phyloP scores from a whole-genome alignment of 495 filamentous ascomycete species.

The Penicillium canariense region DNA sequence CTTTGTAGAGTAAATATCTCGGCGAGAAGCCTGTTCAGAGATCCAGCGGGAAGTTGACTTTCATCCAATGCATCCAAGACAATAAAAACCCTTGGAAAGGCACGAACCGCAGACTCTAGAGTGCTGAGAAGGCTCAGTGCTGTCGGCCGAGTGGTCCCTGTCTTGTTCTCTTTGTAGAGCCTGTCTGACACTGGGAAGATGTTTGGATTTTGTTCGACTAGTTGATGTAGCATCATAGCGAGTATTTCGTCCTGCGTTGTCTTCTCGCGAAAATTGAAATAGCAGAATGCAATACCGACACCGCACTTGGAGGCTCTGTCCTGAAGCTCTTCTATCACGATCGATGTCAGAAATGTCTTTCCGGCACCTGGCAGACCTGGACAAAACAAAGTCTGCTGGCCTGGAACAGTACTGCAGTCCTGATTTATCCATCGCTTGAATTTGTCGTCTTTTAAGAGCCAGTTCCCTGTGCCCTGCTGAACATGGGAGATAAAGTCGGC shows the following conservation, averaged over 20 bases:
- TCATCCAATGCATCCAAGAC: conserved; percentile 3
- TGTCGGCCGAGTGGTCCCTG: neutral
- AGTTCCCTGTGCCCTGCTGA: neutral
- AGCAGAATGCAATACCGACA: neutral
- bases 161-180: too few species aligned
- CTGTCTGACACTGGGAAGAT: too few species aligned
- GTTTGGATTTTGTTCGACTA: neutral
- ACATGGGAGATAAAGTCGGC: neutral
- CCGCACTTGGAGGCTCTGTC: too few species aligned
- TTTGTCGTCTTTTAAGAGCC: neutral
- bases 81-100: neutral
- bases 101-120: too few species aligned
- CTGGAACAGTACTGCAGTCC: too few species aligned
- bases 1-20: neutral
- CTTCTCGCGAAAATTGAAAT: neutral
- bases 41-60: neutral
- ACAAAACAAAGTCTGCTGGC: neutral
- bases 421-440: neutral
- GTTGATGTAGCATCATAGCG: neutral
- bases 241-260: neutral
- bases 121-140: too few species aligned
- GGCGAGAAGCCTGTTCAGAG: neutral
- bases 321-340: neutral
- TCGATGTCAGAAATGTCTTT: neutral
- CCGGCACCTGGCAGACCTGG: neutral